These are phyloP conservation scores for Paracorniculantispora psalliotae DNA, from an alignment of 2,329 filamentous ascomycete species.

Conservation along the genomic window DNA sequence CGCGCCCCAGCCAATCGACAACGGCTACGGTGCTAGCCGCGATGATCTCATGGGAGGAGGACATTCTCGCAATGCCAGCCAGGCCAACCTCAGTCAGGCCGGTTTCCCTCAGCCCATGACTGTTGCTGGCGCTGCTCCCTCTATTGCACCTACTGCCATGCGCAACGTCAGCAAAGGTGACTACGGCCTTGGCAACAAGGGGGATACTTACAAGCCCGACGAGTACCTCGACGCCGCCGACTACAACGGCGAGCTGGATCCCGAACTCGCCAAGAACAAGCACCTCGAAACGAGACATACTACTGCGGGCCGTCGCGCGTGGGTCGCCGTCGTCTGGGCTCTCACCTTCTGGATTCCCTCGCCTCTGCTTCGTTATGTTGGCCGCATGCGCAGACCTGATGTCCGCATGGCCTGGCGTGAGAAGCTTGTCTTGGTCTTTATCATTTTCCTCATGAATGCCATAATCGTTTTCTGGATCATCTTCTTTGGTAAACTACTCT, in stretches of 20 bases:
- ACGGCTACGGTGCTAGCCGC: slow-evolving; percentile 61
- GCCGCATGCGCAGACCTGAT: slow-evolving; percentile 95
- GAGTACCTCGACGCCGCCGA: slow-evolving; percentile 70
- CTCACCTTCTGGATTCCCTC: slow-evolving; percentile 95
- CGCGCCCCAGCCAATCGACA: slow-evolving; percentile 53
- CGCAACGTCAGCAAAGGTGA: slow-evolving; percentile 63
- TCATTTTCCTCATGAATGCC: slow-evolving; percentile 79
- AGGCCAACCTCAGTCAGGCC: slow-evolving; percentile 52
- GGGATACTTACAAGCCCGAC: slow-evolving; percentile 70
- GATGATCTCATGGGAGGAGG: slow-evolving; percentile 59
- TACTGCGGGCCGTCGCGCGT: slow-evolving; percentile 61
- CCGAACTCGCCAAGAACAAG: slow-evolving; percentile 72
- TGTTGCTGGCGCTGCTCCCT: slow-evolving; percentile 39
- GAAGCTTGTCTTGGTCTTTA: slow-evolving; percentile 75
- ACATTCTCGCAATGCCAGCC: slow-evolving; percentile 52
- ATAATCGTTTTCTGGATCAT: slow-evolving; percentile 89
- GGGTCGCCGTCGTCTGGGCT: slow-evolving; percentile 79
- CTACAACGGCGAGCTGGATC: slow-evolving; percentile 65
- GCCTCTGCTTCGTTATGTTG: slow-evolving; percentile 69
- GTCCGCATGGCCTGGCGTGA: slow-evolving; percentile 97
- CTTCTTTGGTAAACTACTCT: slow-evolving; percentile 75
- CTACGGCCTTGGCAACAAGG: slow-evolving; percentile 83
- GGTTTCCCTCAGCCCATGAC: slow-evolving; percentile 31
- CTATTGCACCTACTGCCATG: slow-evolving; percentile 53
- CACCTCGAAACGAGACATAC: slow-evolving; percentile 67